These are phyloP conservation scores for Melanogaster broomeanus DNA, from an alignment of 768 basidiomycete species.

Conservation along the genomic window DNA sequence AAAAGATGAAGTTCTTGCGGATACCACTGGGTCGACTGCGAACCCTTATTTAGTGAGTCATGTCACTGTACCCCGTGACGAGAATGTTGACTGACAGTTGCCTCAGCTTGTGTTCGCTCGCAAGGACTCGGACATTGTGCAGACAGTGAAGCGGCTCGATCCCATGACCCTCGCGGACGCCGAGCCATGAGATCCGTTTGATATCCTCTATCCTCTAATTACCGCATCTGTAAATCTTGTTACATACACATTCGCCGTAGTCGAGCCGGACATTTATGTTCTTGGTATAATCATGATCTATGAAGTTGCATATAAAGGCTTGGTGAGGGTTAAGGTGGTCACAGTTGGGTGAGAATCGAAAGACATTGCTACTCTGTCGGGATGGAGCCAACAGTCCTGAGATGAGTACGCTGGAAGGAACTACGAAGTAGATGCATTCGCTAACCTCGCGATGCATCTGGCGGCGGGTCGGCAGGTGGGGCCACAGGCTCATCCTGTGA, in stretches of 20 bases:
- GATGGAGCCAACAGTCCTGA: no score
- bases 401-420: not conserved
- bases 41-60: slow-evolving; percentile 81
- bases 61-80: slow-evolving; percentile 2
- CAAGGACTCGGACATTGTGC: slow-evolving; percentile 75
- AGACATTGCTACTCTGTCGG: not conserved
- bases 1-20: slow-evolving; percentile 82
- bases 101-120: slow-evolving; percentile 79
- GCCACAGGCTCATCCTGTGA: slow-evolving; percentile 4
- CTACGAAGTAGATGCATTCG: not conserved
- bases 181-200: slow-evolving; percentile 28
- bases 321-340: not conserved
- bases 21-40: slow-evolving; percentile 89
- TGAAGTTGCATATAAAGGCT: not conserved
- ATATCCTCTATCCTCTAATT: slow-evolving; percentile 26
- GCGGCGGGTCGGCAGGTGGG: not conserved
- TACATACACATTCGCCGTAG: slow-evolving; percentile 11
- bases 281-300: slow-evolving; percentile 15
- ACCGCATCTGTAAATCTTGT: slow-evolving; percentile 8
- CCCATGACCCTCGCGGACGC: slow-evolving; percentile 25
- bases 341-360: not conserved
- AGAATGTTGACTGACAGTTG: slow-evolving; percentile 2
- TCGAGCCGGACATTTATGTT: slow-evolving; percentile 9
- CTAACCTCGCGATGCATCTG: slow-evolving; percentile 17
- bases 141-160: slow-evolving; percentile 74